Base-by-base conservation (phyloP, 2,329 filamentous ascomycete genomes). In the Monilinia aucupariae region DNA sequence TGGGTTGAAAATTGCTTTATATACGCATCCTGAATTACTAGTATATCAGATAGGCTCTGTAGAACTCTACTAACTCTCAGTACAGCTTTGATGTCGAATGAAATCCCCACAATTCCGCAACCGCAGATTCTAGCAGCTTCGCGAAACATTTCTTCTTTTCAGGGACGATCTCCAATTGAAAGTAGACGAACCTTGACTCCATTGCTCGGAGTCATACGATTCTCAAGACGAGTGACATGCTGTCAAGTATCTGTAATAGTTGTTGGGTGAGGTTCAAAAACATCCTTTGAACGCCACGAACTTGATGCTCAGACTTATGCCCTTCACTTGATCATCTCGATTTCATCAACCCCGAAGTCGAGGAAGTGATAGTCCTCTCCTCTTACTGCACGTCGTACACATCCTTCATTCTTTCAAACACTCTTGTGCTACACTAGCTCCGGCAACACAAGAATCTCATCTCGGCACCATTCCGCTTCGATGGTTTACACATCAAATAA, bases 151-250 rank as follows among this genome's bases (percentile, higher is more conserved):
- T 76, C 74, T 55, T 82, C 76, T 59, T 83, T 78, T 10, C 82
- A 76, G 8, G 87, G 79, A 0, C 77, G 75, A 4, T 81, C 79
- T 70, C 88, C 86, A 6, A 78, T 77, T 0, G 74, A 74, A 1
- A 80, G 67, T 0, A 79, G 80, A 0, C 79, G 70, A 0, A 80
- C 77, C 62, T 81, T 81, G 66, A 81, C 79, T 3, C 79, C 79
- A 43, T 81, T 81, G 43, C 77, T 69, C 1, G 81, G 70, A 0
- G 76, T 78, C 22, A 82, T 73, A 0, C 75, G 74, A 49, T 81
- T 79, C 49, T 82, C 80, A 0, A 78, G 65, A 0, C 80, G 75
- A 5, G 75, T 76, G 8, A 78, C 71, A 43, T 78, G 81, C 61
- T 80, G 80, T 78, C 78, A 81, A 0, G 75, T 68, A 13, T 76